Conservation (phyloP, 805 yeast species). For the Yamadazyma ubonensis region DNA sequence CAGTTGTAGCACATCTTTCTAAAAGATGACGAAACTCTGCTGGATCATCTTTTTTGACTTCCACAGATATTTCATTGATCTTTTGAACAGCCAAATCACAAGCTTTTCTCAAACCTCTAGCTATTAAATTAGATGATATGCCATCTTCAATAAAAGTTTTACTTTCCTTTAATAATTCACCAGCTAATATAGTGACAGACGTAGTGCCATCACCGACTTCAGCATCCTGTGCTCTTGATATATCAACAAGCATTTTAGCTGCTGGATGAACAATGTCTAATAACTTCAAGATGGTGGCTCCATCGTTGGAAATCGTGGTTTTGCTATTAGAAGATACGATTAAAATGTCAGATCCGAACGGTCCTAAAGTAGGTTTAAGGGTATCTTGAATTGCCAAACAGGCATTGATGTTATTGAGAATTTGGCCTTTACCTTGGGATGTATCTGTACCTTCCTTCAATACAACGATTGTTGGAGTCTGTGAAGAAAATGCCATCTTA, state of each 20-base stretch:
- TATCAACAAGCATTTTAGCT: slow-evolving; percentile 91
- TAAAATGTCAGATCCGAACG: slow-evolving; percentile 93
- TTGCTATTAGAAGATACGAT: slow-evolving; percentile 80
- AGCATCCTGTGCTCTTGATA: slow-evolving; percentile 94
- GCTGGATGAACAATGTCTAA: slow-evolving; percentile 98
- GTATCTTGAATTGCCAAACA: slow-evolving; percentile 97
- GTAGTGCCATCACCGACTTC: slow-evolving; percentile 99
- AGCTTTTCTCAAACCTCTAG: slow-evolving; percentile 85
- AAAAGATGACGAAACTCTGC: slow-evolving; percentile 64
- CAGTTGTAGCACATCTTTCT: slow-evolving; percentile 93
- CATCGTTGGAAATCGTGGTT: slow-evolving; percentile 96
- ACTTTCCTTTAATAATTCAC: slow-evolving; percentile 89
- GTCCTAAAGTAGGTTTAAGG: slow-evolving; percentile 91
- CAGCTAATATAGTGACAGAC: slow-evolving; percentile 91
- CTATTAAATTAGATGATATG: slow-evolving; percentile 83
- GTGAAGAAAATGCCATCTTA: slow-evolving; percentile 86
- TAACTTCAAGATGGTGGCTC: slow-evolving; percentile 91
- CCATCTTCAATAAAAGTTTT: slow-evolving; percentile 94
- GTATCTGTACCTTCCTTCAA: slow-evolving; percentile 97
- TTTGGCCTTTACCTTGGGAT: slow-evolving; percentile 96
- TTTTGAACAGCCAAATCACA: slow-evolving; percentile 70
- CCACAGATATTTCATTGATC: slow-evolving; percentile 73
- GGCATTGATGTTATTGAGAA: slow-evolving; percentile 92
- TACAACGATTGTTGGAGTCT: slow-evolving; percentile 97
- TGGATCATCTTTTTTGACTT: slow-evolving; percentile 53